Base-by-base conservation (phyloP, 139 green algal genomes). In the Yamagishiella unicocca region DNA sequence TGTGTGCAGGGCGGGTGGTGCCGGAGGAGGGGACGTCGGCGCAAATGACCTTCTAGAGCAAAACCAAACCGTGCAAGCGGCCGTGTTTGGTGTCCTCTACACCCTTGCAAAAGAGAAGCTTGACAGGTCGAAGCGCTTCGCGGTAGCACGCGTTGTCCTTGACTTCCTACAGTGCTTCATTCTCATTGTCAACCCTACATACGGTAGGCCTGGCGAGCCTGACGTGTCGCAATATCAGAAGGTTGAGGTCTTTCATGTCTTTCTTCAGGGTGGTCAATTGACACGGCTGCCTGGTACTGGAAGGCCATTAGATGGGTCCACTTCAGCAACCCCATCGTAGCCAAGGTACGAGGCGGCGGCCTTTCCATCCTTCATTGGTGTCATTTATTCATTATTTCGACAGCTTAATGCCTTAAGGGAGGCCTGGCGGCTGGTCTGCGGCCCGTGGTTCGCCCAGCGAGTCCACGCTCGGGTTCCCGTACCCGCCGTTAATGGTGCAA, bases 41-140 rank as follows among this genome's bases (percentile, higher is more conserved):
- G 40, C 74, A 38, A 67, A 66, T 37, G 89, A 92, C 78, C 40
- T 92, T 1, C 40, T 85, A 0, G 89, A 92, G 46, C 83, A 92
- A 46, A 82, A 71, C 38, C 84, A 92, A 24, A 85, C 70, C 2
- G 54, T 92, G 1, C 64, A 83, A 35, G 74, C 78, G 43, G 89
- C 89, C n/a, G 79, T 92, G 4, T 92, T 92, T 75, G 90, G 84
- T 5, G 87, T 89, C 10, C 55, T 93, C 0, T 86, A 85, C 17
- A 90, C 87, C 0, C 58, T 93, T 0, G 83, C 78, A 2, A 91
- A 91, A 50, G 90, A 93, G 71, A 90, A 90, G 43, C 46, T 83
- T 5, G 76, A 90, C 35, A 87, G 38, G 33, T 85, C 76, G 21
- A 83, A 80, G 45, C 62, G 67, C 4, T 90, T 90, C 31, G 80